Evolutionary conservation across 2,329 filamentous ascomycete species (phyloP), one percentile per base, ranked within the genome.

Genomic region (Apiospora koreana): DNA sequence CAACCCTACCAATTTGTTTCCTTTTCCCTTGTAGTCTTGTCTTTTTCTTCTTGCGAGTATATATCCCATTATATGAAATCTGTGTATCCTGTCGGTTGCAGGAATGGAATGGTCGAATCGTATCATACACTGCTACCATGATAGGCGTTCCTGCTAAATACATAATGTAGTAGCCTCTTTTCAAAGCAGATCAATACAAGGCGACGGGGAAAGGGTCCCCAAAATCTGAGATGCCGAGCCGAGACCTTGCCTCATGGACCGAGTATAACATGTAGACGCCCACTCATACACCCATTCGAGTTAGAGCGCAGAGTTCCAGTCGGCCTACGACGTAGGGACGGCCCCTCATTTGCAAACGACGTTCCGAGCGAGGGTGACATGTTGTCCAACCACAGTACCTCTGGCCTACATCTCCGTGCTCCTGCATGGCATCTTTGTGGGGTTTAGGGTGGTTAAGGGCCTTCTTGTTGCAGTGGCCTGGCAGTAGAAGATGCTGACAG

Each of bases 401-500:
- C 54, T 38, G n/a, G 31, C 31, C 50, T 62, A 62, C 54, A n/a
- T 62, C 54, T 38, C 50, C 28, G 50, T 35, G 18, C 31, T 62
- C 54, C 8, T 62, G 54, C 54, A 62, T 38, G 54, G 31, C 54
- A 62, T 62, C 54, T 62, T 62, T 62, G 54, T 38, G 54, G 54
- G 54, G 54, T 62, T 38, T 38, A 62, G 31, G 31, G 18, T n/a
- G 18, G 18, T 58, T 35, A 18, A 54, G 48, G 50, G 28, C 50
- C 9, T 62, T 38, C n/a, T 62, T 38, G 31, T 38, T 62, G 54
- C 54, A 62, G 54, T 38, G 54, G 35, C 54, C 54, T 62, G 54
- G 10, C 31, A 62, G 21, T 62, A 62, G 54, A 62, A 62, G 54
- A 62, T 62, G 54, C 54, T 62, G 54, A 62, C 54, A 62, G 54